Evolutionary conservation across 2,329 filamentous ascomycete genomes (phyloP).

Genomic region (Ilyonectria mors-panacis): DNA sequence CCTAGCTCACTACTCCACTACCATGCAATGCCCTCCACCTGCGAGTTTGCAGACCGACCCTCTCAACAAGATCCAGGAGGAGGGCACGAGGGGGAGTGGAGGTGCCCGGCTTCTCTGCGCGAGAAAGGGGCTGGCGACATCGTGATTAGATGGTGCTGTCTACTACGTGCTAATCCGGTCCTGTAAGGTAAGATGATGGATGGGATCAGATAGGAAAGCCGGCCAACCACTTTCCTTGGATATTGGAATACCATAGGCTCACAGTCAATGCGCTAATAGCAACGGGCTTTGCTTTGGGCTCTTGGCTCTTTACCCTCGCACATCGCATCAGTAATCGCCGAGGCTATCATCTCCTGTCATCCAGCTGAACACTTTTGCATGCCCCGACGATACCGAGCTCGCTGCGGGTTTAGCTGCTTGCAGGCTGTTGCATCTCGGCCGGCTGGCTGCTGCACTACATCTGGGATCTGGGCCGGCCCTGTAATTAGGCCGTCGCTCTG

Average conservation of each 20-base stretch:
- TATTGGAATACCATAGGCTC: conserved; percentile 23
- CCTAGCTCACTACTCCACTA: conserved; percentile 19
- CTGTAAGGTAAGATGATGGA: conserved; percentile 13
- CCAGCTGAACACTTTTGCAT: background rate
- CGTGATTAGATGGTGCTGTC: conserved; percentile 2
- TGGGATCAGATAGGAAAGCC: conserved; percentile 17
- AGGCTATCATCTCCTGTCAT: background rate
- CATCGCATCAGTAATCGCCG: background rate
- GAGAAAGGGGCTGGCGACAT: conserved; percentile 24
- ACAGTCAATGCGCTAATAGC: conserved; percentile 17
- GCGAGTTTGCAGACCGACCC: conserved; percentile 15
- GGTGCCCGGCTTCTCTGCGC: conserved; percentile 19
- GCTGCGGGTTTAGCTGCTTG: conserved; percentile 12
- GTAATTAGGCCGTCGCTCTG: background rate
- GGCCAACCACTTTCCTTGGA: background rate
- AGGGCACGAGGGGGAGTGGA: conserved; percentile 8
- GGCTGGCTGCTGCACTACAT: background rate
- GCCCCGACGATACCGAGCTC: background rate
- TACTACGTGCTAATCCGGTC: background rate
- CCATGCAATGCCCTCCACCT: conserved; percentile 17
- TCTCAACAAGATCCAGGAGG: conserved; percentile 9
- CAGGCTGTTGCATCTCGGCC: conserved; percentile 13
- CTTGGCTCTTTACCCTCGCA: background rate
- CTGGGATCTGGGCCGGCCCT: background rate
- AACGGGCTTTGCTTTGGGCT: conserved; percentile 12